Evolutionary conservation across 352 stramenopile species (phyloP).

Genomic region (Peronospora destructor): DNA sequence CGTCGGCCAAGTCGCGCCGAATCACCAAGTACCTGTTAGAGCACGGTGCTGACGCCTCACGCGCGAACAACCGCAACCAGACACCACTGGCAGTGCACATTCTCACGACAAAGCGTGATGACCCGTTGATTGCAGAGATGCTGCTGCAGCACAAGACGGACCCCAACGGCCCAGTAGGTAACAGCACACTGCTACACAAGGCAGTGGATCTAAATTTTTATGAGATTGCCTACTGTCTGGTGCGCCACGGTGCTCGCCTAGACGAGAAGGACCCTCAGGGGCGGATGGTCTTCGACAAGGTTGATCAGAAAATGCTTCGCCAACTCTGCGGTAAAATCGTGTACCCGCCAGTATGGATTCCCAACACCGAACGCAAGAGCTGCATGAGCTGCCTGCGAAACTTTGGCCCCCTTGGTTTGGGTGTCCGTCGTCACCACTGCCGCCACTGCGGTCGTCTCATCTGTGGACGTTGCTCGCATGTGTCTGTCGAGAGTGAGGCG

Average conservation of each 20-base stretch:
- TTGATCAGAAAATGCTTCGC: conserved; percentile 62
- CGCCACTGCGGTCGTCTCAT: conserved; percentile 78
- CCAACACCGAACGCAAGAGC: conserved; percentile 53
- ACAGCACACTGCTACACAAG: conserved; percentile 67
- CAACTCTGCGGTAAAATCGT: conserved; percentile 73
- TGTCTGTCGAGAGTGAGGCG: conserved; percentile 60
- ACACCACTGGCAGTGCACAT: conserved; percentile 72
- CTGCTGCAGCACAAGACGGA: conserved; percentile 69
- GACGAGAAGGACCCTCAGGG: conserved; percentile 69
- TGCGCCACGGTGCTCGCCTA: conserved; percentile 69
- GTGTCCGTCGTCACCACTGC: conserved; percentile 77
- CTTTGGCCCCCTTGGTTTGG: conserved; percentile 57
- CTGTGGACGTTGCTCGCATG: conserved; percentile 69
- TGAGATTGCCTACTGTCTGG: conserved; percentile 71
- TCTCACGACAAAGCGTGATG: conserved; percentile 65
- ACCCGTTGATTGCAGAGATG: conserved; percentile 75
- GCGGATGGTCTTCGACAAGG: conserved; percentile 82
- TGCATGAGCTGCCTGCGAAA: conserved; percentile 80
- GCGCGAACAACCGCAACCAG: conserved; percentile 65
- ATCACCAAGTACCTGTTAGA: conserved; percentile 82
- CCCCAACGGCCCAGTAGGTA: conserved; percentile 55
- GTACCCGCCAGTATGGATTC: conserved; percentile 75
- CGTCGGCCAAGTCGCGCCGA: conserved; percentile 70
- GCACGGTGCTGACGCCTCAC: conserved; percentile 49
- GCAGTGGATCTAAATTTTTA: conserved; percentile 60